Evolutionary conservation across 2,329 filamentous ascomycete genomes (phyloP), one percentile per base, ranked within the genome.

Genomic region (Colletotrichum lupini): DNA sequence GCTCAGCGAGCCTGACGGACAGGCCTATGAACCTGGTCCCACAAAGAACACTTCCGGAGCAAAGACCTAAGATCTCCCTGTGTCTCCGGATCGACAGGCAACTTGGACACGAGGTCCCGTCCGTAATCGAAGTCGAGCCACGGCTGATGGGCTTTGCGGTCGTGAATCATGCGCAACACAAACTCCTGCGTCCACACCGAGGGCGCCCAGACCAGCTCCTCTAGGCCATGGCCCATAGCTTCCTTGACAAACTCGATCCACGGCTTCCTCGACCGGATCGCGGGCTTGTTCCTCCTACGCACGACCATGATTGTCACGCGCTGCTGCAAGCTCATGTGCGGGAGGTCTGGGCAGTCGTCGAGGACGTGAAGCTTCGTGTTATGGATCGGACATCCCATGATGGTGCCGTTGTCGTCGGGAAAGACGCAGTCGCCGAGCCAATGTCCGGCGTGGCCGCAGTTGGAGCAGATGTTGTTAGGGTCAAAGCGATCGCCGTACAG

Each of bases 151-250:
- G n/a, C 46, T 16, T 53, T 53, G 4, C 28, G 46, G 9, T 30
- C 60, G 28, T 30, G 46, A 7, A 35, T 24, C 28, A 53, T 63
- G 8, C 52, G 22, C n/a, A 63, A 19, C 28, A 22, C 60, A 9
- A 63, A 63, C 7, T 52, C 28, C n/a, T 26, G 60, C 7, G 60
- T 63, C 60, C 60, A 63, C 3, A 63, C 60, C 7, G 60, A 63
- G 22, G 60, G 60, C 2, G 28, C 60, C 46, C 60, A 53, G 26
- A 46, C 49, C 42, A 32, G 19, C 8, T 53, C 60, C 11, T 63
- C 60, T 4, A 52, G 42, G 28, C 42, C 46, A 4, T 53, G 60
- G 32, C 52, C 16, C 26, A 53, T 22, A 14, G 46, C 46, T 19
- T 19, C 7, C 46, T 63, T 63, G 6, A 53, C 60, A 8, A 63